Evolutionary conservation across 148 eudicot genomes (phyloP), one percentile per base, ranked within the genome.

Genomic region (Dianthus caryophyllus): DNA sequence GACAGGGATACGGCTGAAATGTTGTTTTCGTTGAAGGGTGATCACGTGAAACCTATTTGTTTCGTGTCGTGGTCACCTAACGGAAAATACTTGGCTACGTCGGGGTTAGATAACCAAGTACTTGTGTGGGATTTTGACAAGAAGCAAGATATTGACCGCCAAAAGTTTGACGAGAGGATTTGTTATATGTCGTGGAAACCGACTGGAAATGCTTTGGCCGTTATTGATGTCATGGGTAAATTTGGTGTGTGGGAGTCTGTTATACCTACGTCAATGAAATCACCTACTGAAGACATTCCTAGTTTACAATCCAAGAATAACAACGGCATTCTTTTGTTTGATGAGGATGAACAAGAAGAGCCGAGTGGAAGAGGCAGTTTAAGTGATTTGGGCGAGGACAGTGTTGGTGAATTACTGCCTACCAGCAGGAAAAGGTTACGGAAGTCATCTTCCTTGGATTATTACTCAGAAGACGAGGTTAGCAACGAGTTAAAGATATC

Each of bases 1-100:
- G 99, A 95, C 57, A 90, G 99, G 82, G 99, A 95, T 83, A 95
- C 99, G 14, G 96, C 96, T 76, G 97, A 95, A 81, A 88, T 82
- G 72, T 72, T 82, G 38, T 86, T 78, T 71, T 33, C 87, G 43
- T 73, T 95, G 66, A 90, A 81, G 79, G 97, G 96, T 55, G 97
- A 88, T 82, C 99, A 95, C 58, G 72, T 54, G 11, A 78, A 95
- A 76, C 84, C 93, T 29, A 69, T 95, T 64, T 90, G 96, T 79
- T 95, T 75, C 77, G 36, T 90, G 70, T 87, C 86, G 50, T 95
- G 99, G 99, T 95, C 99, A 36, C 97, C 97, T 27, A 95, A 95
- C 78, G 97, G 99, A 26, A 95, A 90, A 66, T 95, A 95, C 76
- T 73, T 95, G 82, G 96, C 94, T 55, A 90, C 99, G 41, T 86